phyloP scores from a whole-genome alignment of 2,329 filamentous ascomycete species.

The Fusarium tuaranense region DNA sequence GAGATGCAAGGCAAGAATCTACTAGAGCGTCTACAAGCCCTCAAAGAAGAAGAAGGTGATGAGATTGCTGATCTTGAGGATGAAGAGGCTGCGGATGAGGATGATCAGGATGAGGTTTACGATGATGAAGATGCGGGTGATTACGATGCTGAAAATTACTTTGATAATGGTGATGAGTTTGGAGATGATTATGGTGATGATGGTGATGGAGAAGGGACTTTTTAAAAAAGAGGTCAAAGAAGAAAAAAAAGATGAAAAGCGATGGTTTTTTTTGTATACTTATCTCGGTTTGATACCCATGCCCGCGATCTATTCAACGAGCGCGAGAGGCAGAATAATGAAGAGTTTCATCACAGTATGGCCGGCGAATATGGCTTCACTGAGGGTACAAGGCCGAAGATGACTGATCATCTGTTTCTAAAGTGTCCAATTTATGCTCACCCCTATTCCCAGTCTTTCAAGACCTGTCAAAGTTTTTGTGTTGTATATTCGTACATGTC shows the following conservation, averaged over 20 bases:
- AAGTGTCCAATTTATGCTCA: not conserved
- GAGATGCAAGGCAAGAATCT: slow-evolving; percentile 51
- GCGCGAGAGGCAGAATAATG: slow-evolving; percentile 42
- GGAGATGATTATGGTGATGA: slow-evolving; percentile 64
- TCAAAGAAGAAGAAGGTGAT: slow-evolving; percentile 63
- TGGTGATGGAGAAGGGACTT: slow-evolving; percentile 61
- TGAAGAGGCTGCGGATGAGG: slow-evolving; percentile 60
- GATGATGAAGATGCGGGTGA: slow-evolving; percentile 71
- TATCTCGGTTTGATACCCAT: slow-evolving; percentile 45
- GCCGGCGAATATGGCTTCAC: not conserved
- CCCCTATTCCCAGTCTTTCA: slow-evolving; percentile 6
- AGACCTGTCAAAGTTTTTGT: not conserved
- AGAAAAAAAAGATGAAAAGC: not conserved
- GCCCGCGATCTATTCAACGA: slow-evolving; percentile 20
- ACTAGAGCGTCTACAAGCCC: slow-evolving; percentile 58
- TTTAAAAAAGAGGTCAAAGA: slow-evolving; percentile 30
- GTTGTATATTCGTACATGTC: slow-evolving; percentile 45
- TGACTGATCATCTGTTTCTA: not conserved
- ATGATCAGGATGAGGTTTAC: slow-evolving; percentile 62
- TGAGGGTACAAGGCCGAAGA: not conserved
- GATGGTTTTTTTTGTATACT: slow-evolving; percentile 34
- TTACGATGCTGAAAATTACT: slow-evolving; percentile 71
- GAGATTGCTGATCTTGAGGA: slow-evolving; percentile 63
- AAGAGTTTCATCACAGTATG: slow-evolving; percentile 18
- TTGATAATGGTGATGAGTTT: slow-evolving; percentile 68